Evolutionary conservation across 208 protist species (phyloP).

Genomic region (Endotrypanum monterogeii): DNA sequence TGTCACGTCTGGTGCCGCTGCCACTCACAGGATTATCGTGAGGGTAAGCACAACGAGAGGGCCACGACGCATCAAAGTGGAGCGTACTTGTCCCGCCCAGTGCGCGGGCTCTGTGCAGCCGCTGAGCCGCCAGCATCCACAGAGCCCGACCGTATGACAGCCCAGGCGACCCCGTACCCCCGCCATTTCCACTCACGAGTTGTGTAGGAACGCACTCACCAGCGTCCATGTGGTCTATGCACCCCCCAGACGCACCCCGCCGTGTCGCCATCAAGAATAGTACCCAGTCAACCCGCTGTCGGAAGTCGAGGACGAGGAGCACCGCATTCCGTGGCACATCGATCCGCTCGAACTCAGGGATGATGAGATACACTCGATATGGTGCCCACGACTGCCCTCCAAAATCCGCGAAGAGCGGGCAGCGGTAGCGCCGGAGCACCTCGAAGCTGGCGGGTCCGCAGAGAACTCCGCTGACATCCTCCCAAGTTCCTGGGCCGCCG

Average conservation of each 20-base stretch:
- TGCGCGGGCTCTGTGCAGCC: slow-evolving; percentile 36
- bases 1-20: background rate
- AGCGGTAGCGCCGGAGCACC: slow-evolving; percentile 56
- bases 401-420: slow-evolving; percentile 50
- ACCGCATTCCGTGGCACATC: slow-evolving; percentile 35
- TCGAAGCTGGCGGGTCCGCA: slow-evolving; percentile 56
- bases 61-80: background rate
- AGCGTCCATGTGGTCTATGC: background rate
- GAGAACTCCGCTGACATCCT: slow-evolving; percentile 48
- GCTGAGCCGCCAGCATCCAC: slow-evolving; percentile 73
- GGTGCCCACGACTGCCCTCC: slow-evolving; percentile 10
- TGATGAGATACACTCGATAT: slow-evolving; percentile 63
- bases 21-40: background rate
- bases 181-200: background rate
- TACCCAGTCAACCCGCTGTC: slow-evolving; percentile 50
- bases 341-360: slow-evolving; percentile 33
- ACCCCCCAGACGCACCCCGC: background rate
- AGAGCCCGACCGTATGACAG: slow-evolving; percentile 73
- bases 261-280: slow-evolving; percentile 46
- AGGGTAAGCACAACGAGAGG: background rate
- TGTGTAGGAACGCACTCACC: background rate
- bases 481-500: slow-evolving; percentile 39
- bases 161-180: background rate
- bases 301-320: slow-evolving; percentile 74
- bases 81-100: slow-evolving; percentile 43